Evolutionary conservation across 345 rosid genomes (phyloP).

Genomic region (Citrus reticulata): DNA sequence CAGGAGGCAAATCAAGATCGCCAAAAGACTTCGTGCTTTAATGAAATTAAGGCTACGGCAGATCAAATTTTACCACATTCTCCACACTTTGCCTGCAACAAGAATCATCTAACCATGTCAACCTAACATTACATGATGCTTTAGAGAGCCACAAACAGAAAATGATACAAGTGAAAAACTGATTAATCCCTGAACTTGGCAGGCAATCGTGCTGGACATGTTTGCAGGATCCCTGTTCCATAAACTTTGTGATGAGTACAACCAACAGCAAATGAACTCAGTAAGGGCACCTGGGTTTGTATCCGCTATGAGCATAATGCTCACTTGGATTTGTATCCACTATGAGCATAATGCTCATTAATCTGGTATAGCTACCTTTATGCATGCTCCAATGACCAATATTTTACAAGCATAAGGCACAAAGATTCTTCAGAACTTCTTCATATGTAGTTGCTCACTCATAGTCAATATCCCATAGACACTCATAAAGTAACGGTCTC

Average conservation of each 20-base stretch:
- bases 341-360: conserved; percentile 35
- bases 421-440: conserved; percentile 33
- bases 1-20: too few relatives aligned
- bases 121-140: too few relatives aligned
- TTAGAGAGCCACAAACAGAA: too few relatives aligned
- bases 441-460: conserved; percentile 29
- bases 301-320: conserved; percentile 33
- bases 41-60: too few relatives aligned
- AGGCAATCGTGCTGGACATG: conserved; percentile 25
- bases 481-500: conserved; percentile 17
- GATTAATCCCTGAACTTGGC: conserved; percentile 10
- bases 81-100: too few relatives aligned
- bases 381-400: conserved; percentile 34
- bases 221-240: conserved; percentile 31
- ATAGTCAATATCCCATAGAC: conserved; percentile 37
- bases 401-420: conserved; percentile 31
- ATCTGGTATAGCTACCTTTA: conserved; percentile 34
- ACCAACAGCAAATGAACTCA: conserved; percentile 39
- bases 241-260: conserved; percentile 24
- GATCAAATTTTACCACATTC: too few relatives aligned
- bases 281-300: conserved; percentile 18
- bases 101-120: too few relatives aligned
- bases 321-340: conserved; percentile 15
- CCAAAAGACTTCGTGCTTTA: too few relatives aligned
- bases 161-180: neutral